Evolutionary conservation across 2,329 filamentous ascomycete species (phyloP).

Genomic region (Stachybotrys chlorohalonatus): DNA sequence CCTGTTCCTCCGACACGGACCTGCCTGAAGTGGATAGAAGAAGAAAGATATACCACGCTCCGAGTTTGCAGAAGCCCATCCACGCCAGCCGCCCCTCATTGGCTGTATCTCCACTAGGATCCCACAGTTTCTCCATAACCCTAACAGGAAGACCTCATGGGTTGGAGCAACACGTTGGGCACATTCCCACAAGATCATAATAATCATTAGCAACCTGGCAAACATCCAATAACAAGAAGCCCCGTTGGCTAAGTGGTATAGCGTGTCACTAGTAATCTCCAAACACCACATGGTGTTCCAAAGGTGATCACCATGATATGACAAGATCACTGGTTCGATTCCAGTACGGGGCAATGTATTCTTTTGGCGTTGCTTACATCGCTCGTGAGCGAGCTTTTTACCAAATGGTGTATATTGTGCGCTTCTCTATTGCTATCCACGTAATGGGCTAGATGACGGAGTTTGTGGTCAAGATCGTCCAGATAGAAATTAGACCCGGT

Average conservation of each 20-base stretch:
- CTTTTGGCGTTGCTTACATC: not conserved
- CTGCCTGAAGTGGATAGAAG: not conserved
- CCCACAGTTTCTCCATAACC: too few relatives aligned
- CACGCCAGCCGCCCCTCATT: not conserved
- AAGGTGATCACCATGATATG: constrained; percentile 3
- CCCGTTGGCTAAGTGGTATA: constrained; percentile 25
- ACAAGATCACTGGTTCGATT: constrained; percentile 26
- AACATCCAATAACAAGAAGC: constrained; percentile 3
- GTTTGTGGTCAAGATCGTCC: too few relatives aligned
- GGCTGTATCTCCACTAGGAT: not conserved
- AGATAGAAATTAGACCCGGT: too few relatives aligned
- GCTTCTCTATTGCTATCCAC: too few relatives aligned
- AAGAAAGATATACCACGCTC: not conserved
- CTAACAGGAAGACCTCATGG: too few relatives aligned
- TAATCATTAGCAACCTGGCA: not conserved
- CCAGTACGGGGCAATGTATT: constrained; percentile 17
- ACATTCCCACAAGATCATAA: not conserved
- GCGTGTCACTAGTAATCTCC: constrained; percentile 23
- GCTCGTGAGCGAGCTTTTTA: not conserved
- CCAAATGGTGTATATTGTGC: too few relatives aligned
- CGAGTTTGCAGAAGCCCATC: not conserved
- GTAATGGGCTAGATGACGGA: too few relatives aligned
- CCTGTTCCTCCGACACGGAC: not conserved
- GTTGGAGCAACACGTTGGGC: too few relatives aligned
- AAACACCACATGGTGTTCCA: too few relatives aligned